These are phyloP conservation scores for Pseudognaphalium luteoalbum DNA, from an alignment of 129 eudicot genomes.

Conservation along the genomic window DNA sequence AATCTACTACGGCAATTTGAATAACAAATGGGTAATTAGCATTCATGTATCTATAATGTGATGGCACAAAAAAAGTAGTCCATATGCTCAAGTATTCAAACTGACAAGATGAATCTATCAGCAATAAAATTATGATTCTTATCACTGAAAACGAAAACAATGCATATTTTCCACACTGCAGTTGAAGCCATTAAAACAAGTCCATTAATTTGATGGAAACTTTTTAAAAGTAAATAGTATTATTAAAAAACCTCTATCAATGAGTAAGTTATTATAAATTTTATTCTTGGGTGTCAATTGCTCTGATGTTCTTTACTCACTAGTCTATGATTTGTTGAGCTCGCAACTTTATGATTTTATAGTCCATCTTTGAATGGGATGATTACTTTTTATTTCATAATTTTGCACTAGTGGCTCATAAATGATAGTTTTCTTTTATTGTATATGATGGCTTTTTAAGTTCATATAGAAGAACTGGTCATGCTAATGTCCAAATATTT, in stretches of 20 bases:
- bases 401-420: too few species aligned
- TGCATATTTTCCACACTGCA: neutral
- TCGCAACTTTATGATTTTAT: neutral
- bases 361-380: neutral
- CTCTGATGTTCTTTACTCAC: neutral
- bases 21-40: neutral
- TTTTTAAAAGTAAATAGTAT: too few species aligned
- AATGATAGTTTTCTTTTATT: too few species aligned
- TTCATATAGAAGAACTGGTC: too few species aligned
- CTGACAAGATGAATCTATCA: neutral
- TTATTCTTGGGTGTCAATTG: neutral
- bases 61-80: too few species aligned
- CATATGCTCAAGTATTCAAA: too few species aligned
- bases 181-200: neutral
- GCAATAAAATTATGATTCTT: neutral
- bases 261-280: neutral
- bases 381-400: neutral
- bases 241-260: neutral
- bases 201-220: too few species aligned
- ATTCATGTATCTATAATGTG: neutral
- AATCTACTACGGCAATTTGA: neutral
- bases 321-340: neutral
- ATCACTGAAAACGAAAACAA: neutral
- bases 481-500: too few species aligned
- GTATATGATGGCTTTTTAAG: too few species aligned